These are phyloP conservation scores for Botryotinia convoluta DNA, from an alignment of 2,329 filamentous ascomycete genomes.

Conservation along the genomic window DNA sequence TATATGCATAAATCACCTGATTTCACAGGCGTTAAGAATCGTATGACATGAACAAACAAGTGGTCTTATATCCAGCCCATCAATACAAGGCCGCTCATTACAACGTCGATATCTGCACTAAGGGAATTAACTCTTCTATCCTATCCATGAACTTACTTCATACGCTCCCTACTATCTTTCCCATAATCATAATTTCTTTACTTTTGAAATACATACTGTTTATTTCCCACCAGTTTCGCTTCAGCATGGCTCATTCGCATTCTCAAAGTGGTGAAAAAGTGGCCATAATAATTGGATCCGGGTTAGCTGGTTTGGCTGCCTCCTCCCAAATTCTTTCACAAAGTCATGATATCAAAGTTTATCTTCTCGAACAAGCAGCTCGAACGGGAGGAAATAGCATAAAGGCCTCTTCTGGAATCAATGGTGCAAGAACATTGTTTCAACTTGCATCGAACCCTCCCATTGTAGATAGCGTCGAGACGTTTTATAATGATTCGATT, in stretches of 20 bases:
- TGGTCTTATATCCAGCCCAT: neutral
- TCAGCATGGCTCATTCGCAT: neutral
- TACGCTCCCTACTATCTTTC: neutral
- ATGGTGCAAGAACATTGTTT: constrained; percentile 57
- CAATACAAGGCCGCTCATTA: neutral
- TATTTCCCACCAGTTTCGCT: neutral
- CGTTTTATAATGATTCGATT: constrained; percentile 56
- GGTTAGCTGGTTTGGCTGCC: constrained; percentile 61
- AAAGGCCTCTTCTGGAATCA: constrained; percentile 66
- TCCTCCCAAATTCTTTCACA: constrained; percentile 54
- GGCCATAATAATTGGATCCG: constrained; percentile 63
- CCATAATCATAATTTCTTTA: neutral
- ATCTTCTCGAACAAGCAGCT: constrained; percentile 56
- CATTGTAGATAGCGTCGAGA: constrained; percentile 35
- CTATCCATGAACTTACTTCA: neutral
- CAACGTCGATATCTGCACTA: neutral
- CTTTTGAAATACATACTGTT: neutral
- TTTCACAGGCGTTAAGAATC: neutral
- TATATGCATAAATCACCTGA: neutral
- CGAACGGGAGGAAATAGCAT: constrained; percentile 65
- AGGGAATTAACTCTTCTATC: neutral
- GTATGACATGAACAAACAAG: constrained; percentile 3
- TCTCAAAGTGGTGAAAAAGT: neutral
- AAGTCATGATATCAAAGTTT: constrained; percentile 47
- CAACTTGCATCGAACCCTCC: constrained; percentile 44